A percentile compares a stretch with the other conserved stretches of the same genome.
These are phyloP conservation scores for Suhomyces faveliae DNA, from an alignment of 805 yeast species.

Conservation along the genomic window DNA sequence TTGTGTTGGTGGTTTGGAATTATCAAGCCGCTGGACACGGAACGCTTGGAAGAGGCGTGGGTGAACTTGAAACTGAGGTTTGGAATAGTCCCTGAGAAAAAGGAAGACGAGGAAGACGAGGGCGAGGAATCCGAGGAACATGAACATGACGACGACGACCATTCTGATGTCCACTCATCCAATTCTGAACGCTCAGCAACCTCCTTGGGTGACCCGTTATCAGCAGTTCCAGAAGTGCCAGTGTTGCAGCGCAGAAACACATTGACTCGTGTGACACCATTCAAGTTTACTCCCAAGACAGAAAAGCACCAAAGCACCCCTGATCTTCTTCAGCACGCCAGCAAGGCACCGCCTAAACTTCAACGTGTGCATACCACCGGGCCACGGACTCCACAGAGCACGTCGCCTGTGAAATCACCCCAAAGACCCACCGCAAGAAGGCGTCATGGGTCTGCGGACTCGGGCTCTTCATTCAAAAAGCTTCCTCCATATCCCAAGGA, in stretches of 20 bases:
- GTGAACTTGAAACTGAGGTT: constrained; percentile 4
- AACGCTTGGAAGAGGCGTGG: constrained; percentile 5
- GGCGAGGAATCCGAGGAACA: background rate
- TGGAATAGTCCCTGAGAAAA: background rate
- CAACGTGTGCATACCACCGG: constrained; percentile 18
- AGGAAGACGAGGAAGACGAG: background rate
- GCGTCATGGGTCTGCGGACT: constrained; percentile 8
- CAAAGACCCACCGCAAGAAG: constrained; percentile 1
- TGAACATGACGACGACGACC: constrained; percentile 1
- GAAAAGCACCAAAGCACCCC: constrained; percentile 17
- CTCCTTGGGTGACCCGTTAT: background rate
- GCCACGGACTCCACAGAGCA: constrained; percentile 4
- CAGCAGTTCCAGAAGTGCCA: background rate
- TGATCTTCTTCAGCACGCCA: constrained; percentile 12
- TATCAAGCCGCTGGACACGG: constrained; percentile 15
- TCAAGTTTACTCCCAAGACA: constrained; percentile 9
- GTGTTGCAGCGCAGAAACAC: constrained; percentile 16
- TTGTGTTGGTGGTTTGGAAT: constrained; percentile 33
- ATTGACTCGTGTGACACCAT: constrained; percentile 24
- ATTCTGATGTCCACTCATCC: background rate
- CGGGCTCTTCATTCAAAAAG: constrained; percentile 10
- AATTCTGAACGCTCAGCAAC: background rate
- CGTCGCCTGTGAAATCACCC: constrained; percentile 1
- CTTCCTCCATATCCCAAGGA: constrained; percentile 20
- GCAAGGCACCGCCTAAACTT: constrained; percentile 15